These are phyloP conservation scores for Aspergillus sp. DNA, from an alignment of 2,329 filamentous ascomycete species.

Conservation along the genomic window DNA sequence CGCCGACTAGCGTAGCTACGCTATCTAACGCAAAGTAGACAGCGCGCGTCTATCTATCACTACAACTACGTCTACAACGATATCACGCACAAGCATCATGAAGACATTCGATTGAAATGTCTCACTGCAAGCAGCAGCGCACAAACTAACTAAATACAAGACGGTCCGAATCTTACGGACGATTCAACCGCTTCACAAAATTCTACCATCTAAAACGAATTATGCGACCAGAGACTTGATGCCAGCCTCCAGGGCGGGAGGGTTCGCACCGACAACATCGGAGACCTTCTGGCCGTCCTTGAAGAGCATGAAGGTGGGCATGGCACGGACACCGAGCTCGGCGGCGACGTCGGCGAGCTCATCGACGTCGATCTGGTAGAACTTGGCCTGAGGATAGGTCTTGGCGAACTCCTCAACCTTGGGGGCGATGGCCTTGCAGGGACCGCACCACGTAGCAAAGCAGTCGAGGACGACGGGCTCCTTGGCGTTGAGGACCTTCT, in stretches of 20 bases:
- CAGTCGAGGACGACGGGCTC: constrained; percentile 75
- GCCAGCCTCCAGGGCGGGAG: constrained; percentile 57
- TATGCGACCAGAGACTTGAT: constrained; percentile 24
- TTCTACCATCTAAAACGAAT: neutral
- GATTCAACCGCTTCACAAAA: too few species aligned
- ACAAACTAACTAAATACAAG: neutral
- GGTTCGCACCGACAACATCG: constrained; percentile 79
- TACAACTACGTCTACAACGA: too few species aligned
- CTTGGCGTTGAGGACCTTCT: constrained; percentile 47
- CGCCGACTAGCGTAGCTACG: too few species aligned
- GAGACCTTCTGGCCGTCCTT: constrained; percentile 70
- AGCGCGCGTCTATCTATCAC: too few species aligned
- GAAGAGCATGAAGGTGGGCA: constrained; percentile 90
- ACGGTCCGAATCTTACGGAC: neutral
- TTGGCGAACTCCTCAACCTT: constrained; percentile 64
- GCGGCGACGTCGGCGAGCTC: constrained; percentile 70
- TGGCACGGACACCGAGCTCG: constrained; percentile 78
- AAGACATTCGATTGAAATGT: too few species aligned
- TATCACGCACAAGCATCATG: too few species aligned
- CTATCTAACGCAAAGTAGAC: too few species aligned
- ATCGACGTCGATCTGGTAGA: constrained; percentile 92
- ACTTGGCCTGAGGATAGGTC: constrained; percentile 60
- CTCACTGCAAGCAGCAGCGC: neutral
- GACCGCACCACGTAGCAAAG: constrained; percentile 89
- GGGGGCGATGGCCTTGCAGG: constrained; percentile 88